Percentiles rank a stretch among this genome's conserved stretches.
Evolutionary conservation across 1,284 basidiomycete species (phyloP).

Genomic region (Grifola frondosa): DNA sequence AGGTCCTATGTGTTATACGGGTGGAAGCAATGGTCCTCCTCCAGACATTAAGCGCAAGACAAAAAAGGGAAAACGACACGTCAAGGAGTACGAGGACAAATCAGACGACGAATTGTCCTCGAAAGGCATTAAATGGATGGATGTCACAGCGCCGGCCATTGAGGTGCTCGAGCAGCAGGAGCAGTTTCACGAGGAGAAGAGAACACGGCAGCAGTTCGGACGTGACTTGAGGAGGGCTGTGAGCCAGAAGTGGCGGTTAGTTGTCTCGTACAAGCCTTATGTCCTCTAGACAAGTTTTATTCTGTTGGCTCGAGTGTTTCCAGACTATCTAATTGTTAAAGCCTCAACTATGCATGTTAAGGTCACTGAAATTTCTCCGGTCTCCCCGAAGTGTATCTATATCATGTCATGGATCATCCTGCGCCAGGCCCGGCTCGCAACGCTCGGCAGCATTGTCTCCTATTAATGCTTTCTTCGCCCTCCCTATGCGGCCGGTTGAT

Average conservation of each 20-base stretch:
- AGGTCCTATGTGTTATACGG: slow-evolving; percentile 12
- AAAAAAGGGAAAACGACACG: slow-evolving; percentile 1
- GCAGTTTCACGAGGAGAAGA: not conserved
- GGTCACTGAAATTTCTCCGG: too few relatives aligned
- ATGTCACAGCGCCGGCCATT: not conserved
- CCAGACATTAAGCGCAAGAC: slow-evolving; percentile 5
- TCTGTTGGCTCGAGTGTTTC: too few relatives aligned
- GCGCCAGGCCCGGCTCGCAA: too few relatives aligned
- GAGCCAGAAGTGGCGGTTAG: slow-evolving; percentile 9
- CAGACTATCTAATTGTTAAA: too few relatives aligned
- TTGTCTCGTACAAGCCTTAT: slow-evolving; percentile 10
- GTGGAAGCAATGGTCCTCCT: slow-evolving; percentile 1
- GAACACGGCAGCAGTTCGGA: slow-evolving; percentile 1
- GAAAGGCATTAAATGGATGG: not conserved
- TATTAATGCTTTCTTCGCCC: too few relatives aligned
- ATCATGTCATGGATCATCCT: too few relatives aligned
- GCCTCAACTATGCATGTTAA: too few relatives aligned
- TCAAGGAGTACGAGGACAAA: slow-evolving; percentile 1
- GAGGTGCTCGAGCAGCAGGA: not conserved
- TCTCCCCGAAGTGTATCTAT: too few relatives aligned
- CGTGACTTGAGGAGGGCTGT: slow-evolving; percentile 7
- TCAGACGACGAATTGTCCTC: slow-evolving; percentile 8
- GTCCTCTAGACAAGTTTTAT: too few relatives aligned
- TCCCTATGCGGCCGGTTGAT: too few relatives aligned
- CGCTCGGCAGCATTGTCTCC: too few relatives aligned